phyloP scores from a whole-genome alignment of 257 asterid genomes.

The Gentiana dahurica region DNA sequence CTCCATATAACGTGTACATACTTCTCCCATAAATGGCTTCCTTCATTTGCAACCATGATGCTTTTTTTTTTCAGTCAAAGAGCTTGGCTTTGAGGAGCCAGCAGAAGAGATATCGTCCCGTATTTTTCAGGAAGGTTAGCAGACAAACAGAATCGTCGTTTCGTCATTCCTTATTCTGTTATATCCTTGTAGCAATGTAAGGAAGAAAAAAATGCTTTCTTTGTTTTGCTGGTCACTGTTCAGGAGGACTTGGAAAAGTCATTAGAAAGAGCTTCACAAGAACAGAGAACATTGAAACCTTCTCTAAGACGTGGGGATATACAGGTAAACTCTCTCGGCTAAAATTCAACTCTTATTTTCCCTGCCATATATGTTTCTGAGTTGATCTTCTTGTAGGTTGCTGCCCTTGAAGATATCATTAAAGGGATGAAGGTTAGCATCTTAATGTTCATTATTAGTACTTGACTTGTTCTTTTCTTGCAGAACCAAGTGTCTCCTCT shows the following conservation, averaged over 20 bases:
- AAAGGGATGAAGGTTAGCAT: conserved; percentile 76
- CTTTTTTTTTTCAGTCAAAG: conserved; percentile 44
- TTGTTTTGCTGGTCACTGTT: conserved; percentile 7
- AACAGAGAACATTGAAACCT: conserved; percentile 62
- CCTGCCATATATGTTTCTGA: not conserved
- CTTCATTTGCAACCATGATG: conserved; percentile 4
- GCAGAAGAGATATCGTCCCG: conserved; percentile 76
- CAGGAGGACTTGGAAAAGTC: conserved; percentile 88
- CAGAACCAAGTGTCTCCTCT: too few species aligned
- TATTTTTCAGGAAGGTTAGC: conserved; percentile 82
- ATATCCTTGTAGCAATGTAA: not conserved
- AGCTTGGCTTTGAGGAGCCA: conserved; percentile 72
- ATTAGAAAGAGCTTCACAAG: conserved; percentile 53
- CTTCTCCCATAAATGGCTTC: conserved; percentile 7
- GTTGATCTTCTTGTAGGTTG: conserved; percentile 42
- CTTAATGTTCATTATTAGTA: not conserved
- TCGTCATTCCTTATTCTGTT: conserved; percentile 1
- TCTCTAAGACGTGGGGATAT: conserved; percentile 52
- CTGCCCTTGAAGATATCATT: conserved; percentile 76
- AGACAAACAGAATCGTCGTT: not conserved
- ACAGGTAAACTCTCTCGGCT: conserved; percentile 29
- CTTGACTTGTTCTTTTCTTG: not conserved
- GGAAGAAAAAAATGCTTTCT: not conserved
- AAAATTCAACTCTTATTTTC: not conserved
- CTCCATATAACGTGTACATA: not conserved